Evolutionary conservation across 139 green algal species (phyloP), one percentile per base, ranked within the genome.

Genomic region (Chlamydomonas sp.): DNA sequence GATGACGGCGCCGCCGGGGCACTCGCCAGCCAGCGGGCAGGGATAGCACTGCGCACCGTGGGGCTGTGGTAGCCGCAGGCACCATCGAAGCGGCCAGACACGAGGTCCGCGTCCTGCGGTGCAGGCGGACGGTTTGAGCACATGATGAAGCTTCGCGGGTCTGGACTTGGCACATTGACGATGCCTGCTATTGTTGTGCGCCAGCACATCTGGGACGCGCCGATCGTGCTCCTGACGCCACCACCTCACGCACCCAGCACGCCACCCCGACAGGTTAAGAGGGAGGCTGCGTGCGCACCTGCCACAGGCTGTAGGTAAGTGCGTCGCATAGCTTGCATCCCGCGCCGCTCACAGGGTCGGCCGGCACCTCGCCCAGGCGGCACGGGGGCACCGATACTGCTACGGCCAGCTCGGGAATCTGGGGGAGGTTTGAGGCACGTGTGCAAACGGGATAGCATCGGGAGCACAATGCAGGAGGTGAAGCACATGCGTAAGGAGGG

Each of bases 321-420:
- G 49, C 3, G 74, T 62, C 49, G 49, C 74, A 78, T 5, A 57
- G 49, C 49, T 62, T 0, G 9, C 74, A 78, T 57, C 62, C 10
- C 9, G 6, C 18, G 49, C 49, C 74, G 49, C n/a, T 10, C 31
- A 49, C 31, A 49, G 31, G 31, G 74, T 78, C 74, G 0, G 10
- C 10, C 9, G 74, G 74, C 74, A 78, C 74, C 74, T 78, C 74
- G 49, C 74, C 74, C 74, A 78, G 10, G 10, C 74, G 74, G 74
- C 74, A 78, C 49, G 74, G 74, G 49, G 74, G 74, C 49, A 78
- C 72, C n/a, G 72, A 12, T 16, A 69, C 9, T 12, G 64, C 64
- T 49, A 49, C 31, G 31, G 31, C 31, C 31, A 49, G 31, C 31
- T 49, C 31, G 31, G 31, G 31, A 49, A 49, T 49, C 31, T 49